Conservation (phyloP, 495 filamentous ascomycete species). For the Aspergillus olivimuriae region DNA sequence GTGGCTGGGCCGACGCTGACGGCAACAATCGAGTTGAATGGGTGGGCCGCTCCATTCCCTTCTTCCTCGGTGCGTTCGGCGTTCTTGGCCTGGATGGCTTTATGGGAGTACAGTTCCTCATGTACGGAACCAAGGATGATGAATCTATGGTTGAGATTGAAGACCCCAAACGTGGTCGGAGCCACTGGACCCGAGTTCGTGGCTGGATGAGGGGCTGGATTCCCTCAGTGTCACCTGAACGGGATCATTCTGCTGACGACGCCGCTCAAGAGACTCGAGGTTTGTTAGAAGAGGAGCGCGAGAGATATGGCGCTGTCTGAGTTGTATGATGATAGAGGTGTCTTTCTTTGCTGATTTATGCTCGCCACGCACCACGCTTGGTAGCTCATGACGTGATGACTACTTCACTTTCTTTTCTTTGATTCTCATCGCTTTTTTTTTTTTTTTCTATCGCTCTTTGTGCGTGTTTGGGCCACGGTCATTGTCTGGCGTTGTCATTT, state of each 20-base stretch:
- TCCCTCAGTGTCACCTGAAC: constrained; percentile 36
- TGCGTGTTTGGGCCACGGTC: no score
- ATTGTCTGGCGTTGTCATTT: no score
- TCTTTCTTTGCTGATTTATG: background rate
- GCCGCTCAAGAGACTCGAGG: constrained; percentile 24
- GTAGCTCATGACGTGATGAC: background rate
- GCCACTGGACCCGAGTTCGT: constrained; percentile 49
- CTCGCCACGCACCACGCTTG: no score
- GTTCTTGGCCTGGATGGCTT: constrained; percentile 60
- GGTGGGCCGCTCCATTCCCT: constrained; percentile 55
- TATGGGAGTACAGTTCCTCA: constrained; percentile 59
- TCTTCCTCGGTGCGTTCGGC: constrained; percentile 66
- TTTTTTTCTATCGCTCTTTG: no score
- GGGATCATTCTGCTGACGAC: constrained; percentile 4
- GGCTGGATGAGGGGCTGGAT: constrained; percentile 70
- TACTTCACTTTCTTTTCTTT: background rate
- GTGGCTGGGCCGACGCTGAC: constrained; percentile 57
- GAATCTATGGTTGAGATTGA: constrained; percentile 25
- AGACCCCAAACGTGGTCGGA: constrained; percentile 33
- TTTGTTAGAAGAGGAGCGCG: constrained; percentile 25
- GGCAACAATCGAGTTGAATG: constrained; percentile 54
- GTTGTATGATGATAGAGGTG: background rate
- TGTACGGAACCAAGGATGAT: constrained; percentile 43
- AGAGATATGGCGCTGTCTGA: constrained; percentile 34
- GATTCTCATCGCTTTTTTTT: no score